Base-by-base conservation (phyloP, 2,329 filamentous ascomycete species). In the Trematosphaeria pertusa region DNA sequence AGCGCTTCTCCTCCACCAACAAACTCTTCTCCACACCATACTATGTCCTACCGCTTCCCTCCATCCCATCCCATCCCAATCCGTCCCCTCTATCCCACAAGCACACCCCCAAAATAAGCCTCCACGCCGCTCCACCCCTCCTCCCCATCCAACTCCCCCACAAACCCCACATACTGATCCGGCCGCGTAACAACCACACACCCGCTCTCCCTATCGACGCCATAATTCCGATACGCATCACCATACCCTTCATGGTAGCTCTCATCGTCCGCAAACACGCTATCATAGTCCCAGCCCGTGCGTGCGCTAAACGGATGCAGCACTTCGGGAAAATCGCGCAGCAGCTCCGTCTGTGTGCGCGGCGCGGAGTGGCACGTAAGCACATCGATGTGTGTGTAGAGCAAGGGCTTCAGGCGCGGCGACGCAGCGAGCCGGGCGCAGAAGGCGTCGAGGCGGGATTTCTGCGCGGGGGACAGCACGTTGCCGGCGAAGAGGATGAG, bases 401-500 rank as follows among this genome's bases (percentile, higher is more conserved):
- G 48, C 66, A 73, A n/a, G 59, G 69, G n/a, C 50, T 48, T 65
- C 11, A 85, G 61, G 44, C 84, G 74, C 1, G 72, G 35, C 0
- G 69, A 66, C 0, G 54, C 48, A 1, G 56, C 66, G 3, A 84
- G 71, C 39, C 59, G 67, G 1, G 70, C 61, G 36, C 82, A 83
- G 19, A 87, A 75, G 0, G 39, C 56, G 19, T 78, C 64, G 3
- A 84, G 70, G 3, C 76, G 73, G 0, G 64, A 55, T 46, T 75
- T 75, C 48, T 83, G 80, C 1, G 49, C 42, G 0, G 70, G 10
- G 0, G 72, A 54, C 2, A 73, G 67, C 2, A 89, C 69, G 52
- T 86, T 74, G 1, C 86, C 86, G 0, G 83, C 78, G 54, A 89
- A 88, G 1, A 89, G 70, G 1, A 87, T 67, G 21, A 87, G 61